Evolutionary conservation across 768 basidiomycete species (phyloP).

Genomic region (Naganishia antarctica): DNA sequence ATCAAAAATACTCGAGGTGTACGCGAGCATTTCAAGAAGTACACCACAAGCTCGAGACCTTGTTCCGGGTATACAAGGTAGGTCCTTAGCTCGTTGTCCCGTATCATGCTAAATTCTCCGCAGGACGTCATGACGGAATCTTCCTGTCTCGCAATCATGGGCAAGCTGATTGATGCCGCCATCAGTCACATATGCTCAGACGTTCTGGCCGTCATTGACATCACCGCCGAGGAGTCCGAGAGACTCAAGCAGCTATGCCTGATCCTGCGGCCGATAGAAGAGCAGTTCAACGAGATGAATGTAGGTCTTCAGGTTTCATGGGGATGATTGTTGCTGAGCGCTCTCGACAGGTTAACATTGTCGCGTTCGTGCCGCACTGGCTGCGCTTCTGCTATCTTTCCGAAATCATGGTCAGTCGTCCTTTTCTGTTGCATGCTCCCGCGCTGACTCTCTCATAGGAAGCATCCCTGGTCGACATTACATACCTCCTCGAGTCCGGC

Average conservation of each 20-base stretch:
- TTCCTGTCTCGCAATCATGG: slow-evolving; percentile 68
- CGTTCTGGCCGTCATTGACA: slow-evolving; percentile 72
- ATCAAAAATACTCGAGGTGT: slow-evolving; percentile 70
- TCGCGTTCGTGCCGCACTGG: slow-evolving; percentile 85
- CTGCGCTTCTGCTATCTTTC: slow-evolving; percentile 90
- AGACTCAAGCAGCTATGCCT: slow-evolving; percentile 74
- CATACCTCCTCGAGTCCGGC: slow-evolving; percentile 85
- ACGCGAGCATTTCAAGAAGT: slow-evolving; percentile 64
- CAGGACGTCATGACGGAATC: slow-evolving; percentile 66
- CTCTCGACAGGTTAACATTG: slow-evolving; percentile 60
- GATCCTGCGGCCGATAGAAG: slow-evolving; percentile 72
- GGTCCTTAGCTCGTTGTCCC: slow-evolving; percentile 26
- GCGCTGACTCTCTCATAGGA: slow-evolving; percentile 55
- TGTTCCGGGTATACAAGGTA: slow-evolving; percentile 71
- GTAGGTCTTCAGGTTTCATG: slow-evolving; percentile 53
- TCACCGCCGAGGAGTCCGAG: slow-evolving; percentile 80
- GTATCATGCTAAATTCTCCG: not conserved
- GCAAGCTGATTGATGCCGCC: slow-evolving; percentile 64
- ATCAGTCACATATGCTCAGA: slow-evolving; percentile 66
- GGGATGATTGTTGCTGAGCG: not conserved
- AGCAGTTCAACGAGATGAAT: slow-evolving; percentile 62
- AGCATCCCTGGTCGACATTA: slow-evolving; percentile 84
- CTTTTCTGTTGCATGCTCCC: not conserved
- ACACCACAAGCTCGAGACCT: slow-evolving; percentile 60
- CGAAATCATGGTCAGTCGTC: slow-evolving; percentile 69